Base-by-base conservation (phyloP, 164 flowering plant genomes). In the Nymphaea thermarum region DNA sequence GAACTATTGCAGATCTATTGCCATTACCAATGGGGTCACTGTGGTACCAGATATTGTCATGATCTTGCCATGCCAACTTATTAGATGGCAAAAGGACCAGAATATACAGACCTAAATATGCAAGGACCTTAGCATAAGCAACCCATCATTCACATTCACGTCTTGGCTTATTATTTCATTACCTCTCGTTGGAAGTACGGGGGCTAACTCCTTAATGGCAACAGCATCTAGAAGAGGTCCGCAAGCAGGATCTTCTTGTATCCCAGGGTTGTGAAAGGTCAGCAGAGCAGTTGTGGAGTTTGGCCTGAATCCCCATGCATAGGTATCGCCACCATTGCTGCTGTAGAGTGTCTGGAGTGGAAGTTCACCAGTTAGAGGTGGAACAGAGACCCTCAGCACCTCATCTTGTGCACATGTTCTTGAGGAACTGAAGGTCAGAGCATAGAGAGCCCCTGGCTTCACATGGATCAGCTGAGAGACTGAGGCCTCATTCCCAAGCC, bases 361-460 rank as follows among this genome's bases (percentile, higher is more conserved):
- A 2, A 90, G 78, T 12, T 84, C 82, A 0, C 97, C 94, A 10
- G 43, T 79, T 8, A 83, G 86, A 0, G 94, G 86, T 11, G 90
- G 80, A 42, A 84, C 91, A 0, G 92, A 83, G 3, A 88, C 73
- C 72, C 89, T 88, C 57, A 90, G 60, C 18, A 42, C 72, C 81
- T 90, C 97, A 70, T 86, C 92, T 63, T 90, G 94, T 0, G 97
- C 97, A 70, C 97, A 90, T 0, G 97, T 90, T 43, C 92, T 79
- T 0, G 94, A 90, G 0, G 90, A 89, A 44, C 92, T 79, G 44
- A 90, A 88, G 5, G 96, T 83, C 43, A 90, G 15, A 4, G 94
- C 78, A 47, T 90, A 90, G 68, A 79, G 81, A 77, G 81, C 70
- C 7, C 96, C 96, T 69, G 77, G 83, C 1, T 57, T 75, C 41